Base-by-base conservation (phyloP, 371 early-diverging fungal species). In the Mortierella sp. region DNA sequence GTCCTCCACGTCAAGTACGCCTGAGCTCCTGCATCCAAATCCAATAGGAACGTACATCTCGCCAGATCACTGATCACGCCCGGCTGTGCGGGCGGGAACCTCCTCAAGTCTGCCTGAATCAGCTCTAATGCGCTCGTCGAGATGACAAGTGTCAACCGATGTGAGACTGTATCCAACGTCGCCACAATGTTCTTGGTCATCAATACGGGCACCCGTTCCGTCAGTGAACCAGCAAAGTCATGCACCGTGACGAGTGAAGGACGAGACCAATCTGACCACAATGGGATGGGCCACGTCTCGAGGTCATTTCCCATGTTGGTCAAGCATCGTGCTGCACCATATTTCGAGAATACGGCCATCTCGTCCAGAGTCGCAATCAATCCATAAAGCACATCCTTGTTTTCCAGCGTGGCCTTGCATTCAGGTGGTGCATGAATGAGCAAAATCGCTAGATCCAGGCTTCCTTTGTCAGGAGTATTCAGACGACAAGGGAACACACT, bases 261-360 rank as follows among this genome's bases (percentile, higher is more conserved):
- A 3, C 69, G 54, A 15, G 64, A 60, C 76, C 76, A 75, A n/a
- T 75, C 76, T 2, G 76, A 75, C 76, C 76, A 75, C 19, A 75
- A 53, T 0, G 76, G 76, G n/a, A 75, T 44, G 9, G 76, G 76
- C 76, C 76, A 75, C 0, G 69, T 75, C 57, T 75, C 76, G 28
- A 75, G 53, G 39, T 75, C 76, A 31, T 62, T 68, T 28, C 76
- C 76, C 76, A 75, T 75, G 57, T 75, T 75, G 50, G 76, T 64
- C 51, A 75, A 37, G 12, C 64, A 55, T 9, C 76, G 58, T 2
- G 76, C 76, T 3, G 76, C 76, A 17, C 76, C 76, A 34, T 75
- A 64, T 46, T 68, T 68, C 11, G 56, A 32, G 43, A 75, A 75
- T 9, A 75, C 76, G 1, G 69, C 61, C 48, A 51, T 67, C 53